phyloP scores from a whole-genome alignment of 176 grass and related monocot genomes.

The Areca catechu region DNA sequence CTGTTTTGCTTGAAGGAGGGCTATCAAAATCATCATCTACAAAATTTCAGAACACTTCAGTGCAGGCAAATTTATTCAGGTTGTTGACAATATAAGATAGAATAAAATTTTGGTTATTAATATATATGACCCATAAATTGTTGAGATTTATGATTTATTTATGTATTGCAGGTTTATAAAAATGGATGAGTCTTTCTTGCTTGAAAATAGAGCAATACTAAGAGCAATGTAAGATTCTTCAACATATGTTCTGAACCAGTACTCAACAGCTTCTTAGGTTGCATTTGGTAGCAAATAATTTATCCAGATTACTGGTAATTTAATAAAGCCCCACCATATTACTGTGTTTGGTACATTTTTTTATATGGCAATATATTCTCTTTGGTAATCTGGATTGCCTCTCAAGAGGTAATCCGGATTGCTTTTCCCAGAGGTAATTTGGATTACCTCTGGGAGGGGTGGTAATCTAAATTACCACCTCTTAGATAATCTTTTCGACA shows the following conservation, averaged over 20 bases:
- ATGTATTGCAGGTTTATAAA: slow-evolving; percentile 51
- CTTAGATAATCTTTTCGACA: no score
- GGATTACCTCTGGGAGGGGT: no score
- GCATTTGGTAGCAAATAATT: no score
- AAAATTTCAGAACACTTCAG: slow-evolving; percentile 32
- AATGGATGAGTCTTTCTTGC: slow-evolving; percentile 63
- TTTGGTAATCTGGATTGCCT: no score
- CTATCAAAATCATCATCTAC: slow-evolving; percentile 34
- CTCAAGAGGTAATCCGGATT: no score
- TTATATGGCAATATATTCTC: no score
- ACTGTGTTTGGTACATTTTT: no score
- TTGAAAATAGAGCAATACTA: slow-evolving; percentile 54
- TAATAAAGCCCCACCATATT: no score
- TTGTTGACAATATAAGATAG: slow-evolving; percentile 18
- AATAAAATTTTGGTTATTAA: slow-evolving; percentile 1
- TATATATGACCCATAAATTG: neutral
- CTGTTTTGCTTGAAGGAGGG: slow-evolving; percentile 62
- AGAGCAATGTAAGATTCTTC: slow-evolving; percentile 53
- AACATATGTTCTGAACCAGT: slow-evolving; percentile 1
- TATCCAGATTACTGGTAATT: no score
- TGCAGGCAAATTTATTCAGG: slow-evolving; percentile 52
- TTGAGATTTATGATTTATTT: slow-evolving; percentile 15
- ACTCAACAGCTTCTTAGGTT: no score
- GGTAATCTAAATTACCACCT: no score
- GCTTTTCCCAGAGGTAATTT: no score